Percentiles rank a stretch among this genome's conserved stretches.
phyloP scores from a whole-genome alignment of 2,329 filamentous ascomycete genomes.

The Apiospora pterosperma region DNA sequence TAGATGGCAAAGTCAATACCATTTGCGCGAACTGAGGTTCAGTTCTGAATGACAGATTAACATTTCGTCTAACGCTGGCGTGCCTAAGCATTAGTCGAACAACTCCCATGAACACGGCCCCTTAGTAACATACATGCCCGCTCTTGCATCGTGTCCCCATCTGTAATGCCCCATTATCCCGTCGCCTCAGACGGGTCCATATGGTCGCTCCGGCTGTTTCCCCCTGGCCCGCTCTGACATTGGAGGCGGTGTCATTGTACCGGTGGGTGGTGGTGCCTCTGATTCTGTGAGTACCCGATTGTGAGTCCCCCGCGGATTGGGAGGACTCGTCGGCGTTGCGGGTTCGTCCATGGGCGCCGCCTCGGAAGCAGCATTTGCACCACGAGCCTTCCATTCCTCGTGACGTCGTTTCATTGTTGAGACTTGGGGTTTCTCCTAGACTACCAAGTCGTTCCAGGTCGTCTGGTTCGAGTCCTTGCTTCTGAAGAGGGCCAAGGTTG shows the following conservation, averaged over 20 bases:
- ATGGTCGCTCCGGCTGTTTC: neutral
- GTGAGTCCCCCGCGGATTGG: too few species aligned
- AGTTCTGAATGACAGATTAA: conserved; percentile 2
- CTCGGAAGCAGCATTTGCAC: neutral
- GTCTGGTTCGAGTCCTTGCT: neutral
- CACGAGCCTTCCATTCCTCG: neutral
- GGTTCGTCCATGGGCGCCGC: too few species aligned
- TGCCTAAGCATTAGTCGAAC: neutral
- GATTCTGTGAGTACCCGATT: neutral
- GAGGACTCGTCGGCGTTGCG: too few species aligned
- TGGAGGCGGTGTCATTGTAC: neutral
- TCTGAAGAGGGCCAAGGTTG: neutral
- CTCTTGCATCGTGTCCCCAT: neutral
- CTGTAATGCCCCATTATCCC: neutral
- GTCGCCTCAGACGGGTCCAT: neutral
- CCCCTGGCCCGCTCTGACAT: neutral
- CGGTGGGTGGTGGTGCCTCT: neutral
- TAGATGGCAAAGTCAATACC: conserved; percentile 2
- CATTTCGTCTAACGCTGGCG: neutral
- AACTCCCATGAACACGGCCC: neutral
- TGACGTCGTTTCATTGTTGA: neutral
- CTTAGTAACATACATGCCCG: neutral
- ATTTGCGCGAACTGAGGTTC: conserved; percentile 2
- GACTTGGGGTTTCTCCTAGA: neutral
- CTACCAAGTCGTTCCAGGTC: neutral